Percentiles rank a stretch among this genome's conserved stretches.
Evolutionary conservation across 768 basidiomycete species (phyloP).

Genomic region (Trametes maxima): DNA sequence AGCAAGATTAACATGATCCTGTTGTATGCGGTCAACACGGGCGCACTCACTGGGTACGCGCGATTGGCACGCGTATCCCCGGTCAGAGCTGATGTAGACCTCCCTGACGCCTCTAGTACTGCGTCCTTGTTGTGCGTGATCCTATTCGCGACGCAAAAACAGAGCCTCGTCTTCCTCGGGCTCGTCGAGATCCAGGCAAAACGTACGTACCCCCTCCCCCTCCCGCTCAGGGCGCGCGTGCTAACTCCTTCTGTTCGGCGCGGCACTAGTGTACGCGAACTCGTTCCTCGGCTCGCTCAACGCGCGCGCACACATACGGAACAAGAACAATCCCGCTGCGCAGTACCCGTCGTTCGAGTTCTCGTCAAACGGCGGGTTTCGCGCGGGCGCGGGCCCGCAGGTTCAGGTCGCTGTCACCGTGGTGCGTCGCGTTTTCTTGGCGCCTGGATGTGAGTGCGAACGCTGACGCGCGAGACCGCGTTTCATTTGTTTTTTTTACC

Average conservation of each 20-base stretch:
- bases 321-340: conserved; percentile 1
- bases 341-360: conserved; percentile 11
- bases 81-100: background rate
- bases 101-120: background rate
- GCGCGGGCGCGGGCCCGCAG: background rate
- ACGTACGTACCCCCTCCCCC: background rate
- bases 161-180: conserved; percentile 13
- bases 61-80: background rate
- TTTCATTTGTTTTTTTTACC: background rate
- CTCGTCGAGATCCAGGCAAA: conserved; percentile 12
- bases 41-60: conserved; percentile 11
- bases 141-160: conserved; percentile 7
- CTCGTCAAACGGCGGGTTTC: background rate
- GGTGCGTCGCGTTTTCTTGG: too few relatives aligned
- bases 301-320: conserved; percentile 14
- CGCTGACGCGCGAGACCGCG: background rate
- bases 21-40: conserved; percentile 10
- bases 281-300: conserved; percentile 19
- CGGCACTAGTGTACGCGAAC: conserved; percentile 9
- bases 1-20: conserved; percentile 15
- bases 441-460: too few relatives aligned
- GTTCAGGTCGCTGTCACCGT: background rate
- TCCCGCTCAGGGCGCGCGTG: too few relatives aligned
- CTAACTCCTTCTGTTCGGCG: too few relatives aligned
- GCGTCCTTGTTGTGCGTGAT: conserved; percentile 3